Evolutionary conservation across 2,329 filamentous ascomycete genomes (phyloP).

Genomic region (Colletotrichum cuscutae): DNA sequence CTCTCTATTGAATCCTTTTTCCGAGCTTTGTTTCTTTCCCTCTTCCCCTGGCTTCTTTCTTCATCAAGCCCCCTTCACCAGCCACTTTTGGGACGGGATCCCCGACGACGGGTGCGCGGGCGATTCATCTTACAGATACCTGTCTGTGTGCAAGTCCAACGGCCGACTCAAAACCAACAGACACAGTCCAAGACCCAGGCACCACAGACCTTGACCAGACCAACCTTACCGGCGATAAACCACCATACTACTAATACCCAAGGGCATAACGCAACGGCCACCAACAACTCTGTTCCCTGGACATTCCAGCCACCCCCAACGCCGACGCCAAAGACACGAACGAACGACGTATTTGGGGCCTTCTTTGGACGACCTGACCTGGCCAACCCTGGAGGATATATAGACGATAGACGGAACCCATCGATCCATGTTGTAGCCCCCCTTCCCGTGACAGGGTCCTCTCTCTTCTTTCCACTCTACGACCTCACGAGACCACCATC

Average conservation of each 20-base stretch:
- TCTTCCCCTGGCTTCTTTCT: not conserved
- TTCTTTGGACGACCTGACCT: not conserved
- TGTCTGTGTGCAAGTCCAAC: slow-evolving; percentile 17
- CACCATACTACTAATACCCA: slow-evolving; percentile 9
- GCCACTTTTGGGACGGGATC: slow-evolving; percentile 21
- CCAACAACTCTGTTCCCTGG: not conserved
- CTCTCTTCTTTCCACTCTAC: slow-evolving; percentile 3
- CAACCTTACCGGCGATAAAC: slow-evolving; percentile 24
- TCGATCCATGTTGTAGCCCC: slow-evolving; percentile 20
- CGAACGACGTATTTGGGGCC: not conserved
- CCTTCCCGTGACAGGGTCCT: slow-evolving; percentile 4
- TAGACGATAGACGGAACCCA: not conserved
- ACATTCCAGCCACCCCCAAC: slow-evolving; percentile 8
- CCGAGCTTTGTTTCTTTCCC: not conserved
- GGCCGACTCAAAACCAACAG: slow-evolving; percentile 9
- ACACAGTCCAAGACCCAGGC: slow-evolving; percentile 8
- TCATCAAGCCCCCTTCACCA: not conserved
- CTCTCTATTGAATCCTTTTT: slow-evolving; percentile 24
- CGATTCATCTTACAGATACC: slow-evolving; percentile 5
- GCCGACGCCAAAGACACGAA: not conserved
- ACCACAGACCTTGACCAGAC: slow-evolving; percentile 18
- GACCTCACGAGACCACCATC: slow-evolving; percentile 27
- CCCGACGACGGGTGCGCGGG: slow-evolving; percentile 28
- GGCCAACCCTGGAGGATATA: not conserved
- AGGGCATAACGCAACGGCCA: slow-evolving; percentile 20